Evolutionary conservation across 1,284 basidiomycete genomes (phyloP).

Genomic region (Cutaneotrichosporon sp.): DNA sequence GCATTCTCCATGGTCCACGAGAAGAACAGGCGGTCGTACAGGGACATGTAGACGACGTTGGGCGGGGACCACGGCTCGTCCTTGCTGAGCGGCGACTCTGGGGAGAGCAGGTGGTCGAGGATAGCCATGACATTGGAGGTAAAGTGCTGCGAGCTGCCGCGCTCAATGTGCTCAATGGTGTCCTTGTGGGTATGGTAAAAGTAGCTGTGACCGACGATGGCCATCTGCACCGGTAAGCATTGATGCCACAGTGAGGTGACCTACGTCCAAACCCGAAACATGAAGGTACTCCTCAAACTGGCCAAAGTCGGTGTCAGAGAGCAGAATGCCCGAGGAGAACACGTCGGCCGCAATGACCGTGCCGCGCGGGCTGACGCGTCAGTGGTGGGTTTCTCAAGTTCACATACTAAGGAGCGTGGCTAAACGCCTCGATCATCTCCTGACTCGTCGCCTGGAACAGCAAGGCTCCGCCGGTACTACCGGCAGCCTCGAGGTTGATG

Average conservation of each 20-base stretch:
- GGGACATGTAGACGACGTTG: constrained; percentile 63
- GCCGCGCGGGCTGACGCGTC: constrained; percentile 64
- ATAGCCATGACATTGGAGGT: constrained; percentile 83
- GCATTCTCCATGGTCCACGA: constrained; percentile 67
- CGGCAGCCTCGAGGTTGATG: constrained; percentile 59
- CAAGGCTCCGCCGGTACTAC: constrained; percentile 78
- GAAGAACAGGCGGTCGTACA: constrained; percentile 64
- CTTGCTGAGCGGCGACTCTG: constrained; percentile 35
- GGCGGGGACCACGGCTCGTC: constrained; percentile 38
- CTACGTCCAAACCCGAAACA: constrained; percentile 74
- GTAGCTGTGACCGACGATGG: constrained; percentile 81
- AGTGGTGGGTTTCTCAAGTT: neutral
- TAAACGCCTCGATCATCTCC: constrained; percentile 89
- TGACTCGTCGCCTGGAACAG: constrained; percentile 94
- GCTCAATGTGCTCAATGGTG: constrained; percentile 29
- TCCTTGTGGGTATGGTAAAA: constrained; percentile 75
- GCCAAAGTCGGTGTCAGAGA: constrained; percentile 89
- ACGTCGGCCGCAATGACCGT: constrained; percentile 90
- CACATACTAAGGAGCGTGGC: constrained; percentile 65
- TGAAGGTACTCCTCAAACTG: constrained; percentile 91
- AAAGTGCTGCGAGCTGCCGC: constrained; percentile 65
- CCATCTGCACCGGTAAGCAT: constrained; percentile 61
- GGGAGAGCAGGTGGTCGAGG: constrained; percentile 64
- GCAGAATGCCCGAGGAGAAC: constrained; percentile 84
- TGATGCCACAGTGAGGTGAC: constrained; percentile 30